phyloP scores from a whole-genome alignment of 805 yeast genomes.

The Kregervanrija pseudodelftensis region DNA sequence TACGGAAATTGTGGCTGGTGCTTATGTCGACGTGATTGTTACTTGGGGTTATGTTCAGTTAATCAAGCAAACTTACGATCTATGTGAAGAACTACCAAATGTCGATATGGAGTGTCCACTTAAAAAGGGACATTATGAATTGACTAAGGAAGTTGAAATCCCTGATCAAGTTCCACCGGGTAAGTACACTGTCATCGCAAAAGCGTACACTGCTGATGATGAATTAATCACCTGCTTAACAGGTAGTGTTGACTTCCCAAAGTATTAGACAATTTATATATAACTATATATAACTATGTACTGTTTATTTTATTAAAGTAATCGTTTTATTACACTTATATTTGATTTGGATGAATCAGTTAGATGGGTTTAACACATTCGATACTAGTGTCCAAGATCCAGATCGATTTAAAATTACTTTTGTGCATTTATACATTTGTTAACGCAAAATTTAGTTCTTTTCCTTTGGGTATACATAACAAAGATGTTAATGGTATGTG shows the following conservation, averaged over 20 bases:
- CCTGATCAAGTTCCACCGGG: conserved; percentile 97
- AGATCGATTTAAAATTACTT: too few species aligned
- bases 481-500: too few species aligned
- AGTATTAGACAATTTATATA: too few species aligned
- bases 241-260: conserved; percentile 56
- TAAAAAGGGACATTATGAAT: conserved; percentile 54
- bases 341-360: too few species aligned
- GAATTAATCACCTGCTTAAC: conserved; percentile 77
- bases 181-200: conserved; percentile 74
- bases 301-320: too few species aligned
- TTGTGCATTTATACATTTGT: too few species aligned
- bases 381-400: too few species aligned
- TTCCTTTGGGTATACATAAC: too few species aligned
- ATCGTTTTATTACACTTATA: too few species aligned
- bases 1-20: conserved; percentile 64
- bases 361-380: too few species aligned
- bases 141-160: conserved; percentile 69
- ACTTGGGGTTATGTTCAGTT: conserved; percentile 86
- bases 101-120: conserved; percentile 86
- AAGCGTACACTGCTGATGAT: conserved; percentile 84
- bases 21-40: conserved; percentile 92
- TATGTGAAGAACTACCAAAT: conserved; percentile 80
- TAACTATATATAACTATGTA: too few species aligned
- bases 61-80: conserved; percentile 82
- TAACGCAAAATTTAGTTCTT: too few species aligned